These are phyloP conservation scores for Dendrobium catenatum DNA, from an alignment of 106 monocot genomes.

Conservation along the genomic window DNA sequence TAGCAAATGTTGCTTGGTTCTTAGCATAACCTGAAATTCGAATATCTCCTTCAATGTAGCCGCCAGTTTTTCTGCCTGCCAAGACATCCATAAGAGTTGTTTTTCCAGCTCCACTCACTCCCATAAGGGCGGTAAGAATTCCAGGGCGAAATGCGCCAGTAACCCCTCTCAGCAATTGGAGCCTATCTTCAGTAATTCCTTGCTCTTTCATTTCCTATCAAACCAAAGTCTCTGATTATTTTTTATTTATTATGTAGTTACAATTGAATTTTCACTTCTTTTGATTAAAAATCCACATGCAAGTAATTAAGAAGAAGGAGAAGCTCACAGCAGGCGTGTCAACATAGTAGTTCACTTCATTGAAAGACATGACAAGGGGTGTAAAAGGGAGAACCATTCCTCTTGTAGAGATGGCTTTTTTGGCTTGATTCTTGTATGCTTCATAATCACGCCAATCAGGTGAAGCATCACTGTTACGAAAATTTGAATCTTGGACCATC, in stretches of 20 bases:
- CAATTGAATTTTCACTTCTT: background rate
- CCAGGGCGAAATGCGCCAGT: conserved; percentile 72
- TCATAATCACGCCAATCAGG: conserved; percentile 2
- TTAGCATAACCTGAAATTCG: conserved; percentile 57
- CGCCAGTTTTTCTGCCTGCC: conserved; percentile 70
- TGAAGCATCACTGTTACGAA: background rate
- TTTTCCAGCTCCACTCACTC: conserved; percentile 80
- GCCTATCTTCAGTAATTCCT: conserved; percentile 48
- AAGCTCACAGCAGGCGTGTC: conserved; percentile 64
- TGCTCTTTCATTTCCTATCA: conserved; percentile 65
- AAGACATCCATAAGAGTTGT: conserved; percentile 82
- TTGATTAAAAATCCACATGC: background rate
- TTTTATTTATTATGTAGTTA: background rate
- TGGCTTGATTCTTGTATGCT: background rate
- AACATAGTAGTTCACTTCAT: conserved; percentile 56
- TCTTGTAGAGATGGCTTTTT: conserved; percentile 5
- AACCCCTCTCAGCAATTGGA: conserved; percentile 47
- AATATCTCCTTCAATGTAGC: conserved; percentile 63
- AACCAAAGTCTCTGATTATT: background rate
- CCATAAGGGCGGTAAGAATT: conserved; percentile 69
- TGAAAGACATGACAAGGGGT: conserved; percentile 61
- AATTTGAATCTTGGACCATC: background rate
- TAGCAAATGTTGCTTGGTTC: conserved; percentile 59
- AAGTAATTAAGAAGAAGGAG: background rate
- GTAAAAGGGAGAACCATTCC: conserved; percentile 69